These are phyloP conservation scores for Citrullus mucosospermus DNA, from an alignment of 306 rosid genomes.

Conservation along the genomic window DNA sequence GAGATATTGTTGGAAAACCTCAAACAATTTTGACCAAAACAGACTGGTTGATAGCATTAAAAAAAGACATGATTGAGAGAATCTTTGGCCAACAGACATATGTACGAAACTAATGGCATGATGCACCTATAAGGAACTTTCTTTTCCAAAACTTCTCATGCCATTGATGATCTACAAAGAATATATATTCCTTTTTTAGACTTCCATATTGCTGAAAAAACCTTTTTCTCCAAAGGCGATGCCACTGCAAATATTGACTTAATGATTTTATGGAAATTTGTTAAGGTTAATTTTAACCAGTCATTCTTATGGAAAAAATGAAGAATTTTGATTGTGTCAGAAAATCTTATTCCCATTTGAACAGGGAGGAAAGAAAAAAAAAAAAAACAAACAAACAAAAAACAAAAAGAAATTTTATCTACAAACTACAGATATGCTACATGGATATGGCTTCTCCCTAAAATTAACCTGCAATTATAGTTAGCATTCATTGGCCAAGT, in stretches of 20 bases:
- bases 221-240: background rate
- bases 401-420: background rate
- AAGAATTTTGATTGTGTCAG: background rate
- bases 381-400: too few species aligned
- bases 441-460: background rate
- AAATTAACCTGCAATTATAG: background rate
- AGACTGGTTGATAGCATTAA: background rate
- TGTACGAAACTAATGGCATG: background rate
- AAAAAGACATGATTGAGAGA: background rate
- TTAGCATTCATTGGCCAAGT: background rate
- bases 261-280: background rate
- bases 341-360: background rate
- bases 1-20: background rate
- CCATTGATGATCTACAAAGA: background rate
- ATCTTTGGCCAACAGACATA: background rate
- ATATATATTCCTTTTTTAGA: background rate
- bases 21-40: background rate
- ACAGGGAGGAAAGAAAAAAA: background rate
- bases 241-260: background rate
- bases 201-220: background rate
- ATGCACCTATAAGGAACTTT: background rate
- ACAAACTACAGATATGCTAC: background rate
- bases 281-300: background rate
- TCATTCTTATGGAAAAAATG: background rate
- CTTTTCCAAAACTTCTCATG: background rate